phyloP scores from a whole-genome alignment of 805 yeast genomes.

The Starmerella gropengiesseri region DNA sequence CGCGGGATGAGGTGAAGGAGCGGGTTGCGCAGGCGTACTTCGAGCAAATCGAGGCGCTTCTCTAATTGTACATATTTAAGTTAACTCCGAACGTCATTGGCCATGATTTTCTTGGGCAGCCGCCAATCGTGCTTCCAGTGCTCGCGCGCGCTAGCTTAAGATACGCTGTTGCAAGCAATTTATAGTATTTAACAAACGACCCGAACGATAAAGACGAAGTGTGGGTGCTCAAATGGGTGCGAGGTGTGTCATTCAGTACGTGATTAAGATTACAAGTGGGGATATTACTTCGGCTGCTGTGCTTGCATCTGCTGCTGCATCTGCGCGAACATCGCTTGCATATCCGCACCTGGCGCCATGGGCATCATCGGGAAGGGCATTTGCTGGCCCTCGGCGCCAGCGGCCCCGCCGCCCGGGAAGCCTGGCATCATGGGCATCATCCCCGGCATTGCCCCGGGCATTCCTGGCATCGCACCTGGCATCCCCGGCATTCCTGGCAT shows the following conservation, averaged over 20 bases:
- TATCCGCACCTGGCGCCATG: constrained; percentile 21
- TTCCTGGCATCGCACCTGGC: constrained; percentile 16
- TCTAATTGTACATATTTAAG: constrained; percentile 11
- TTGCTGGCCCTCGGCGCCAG: neutral
- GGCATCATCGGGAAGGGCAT: constrained; percentile 30
- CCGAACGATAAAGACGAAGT: too few relatives aligned
- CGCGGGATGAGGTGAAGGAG: constrained; percentile 61
- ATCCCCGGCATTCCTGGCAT: constrained; percentile 21
- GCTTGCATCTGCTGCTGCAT: constrained; percentile 23
- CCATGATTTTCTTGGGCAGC: too few relatives aligned
- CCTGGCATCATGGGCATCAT: constrained; percentile 14
- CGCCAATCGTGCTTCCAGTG: too few relatives aligned
- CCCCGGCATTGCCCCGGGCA: constrained; percentile 15
- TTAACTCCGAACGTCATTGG: too few relatives aligned
- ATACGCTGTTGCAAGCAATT: too few relatives aligned
- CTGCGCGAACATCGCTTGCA: constrained; percentile 22
- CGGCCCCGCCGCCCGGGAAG: constrained; percentile 19
- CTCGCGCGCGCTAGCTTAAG: too few relatives aligned
- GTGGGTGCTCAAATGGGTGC: too few relatives aligned
- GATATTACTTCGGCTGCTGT: constrained; percentile 12
- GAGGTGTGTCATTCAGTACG: too few relatives aligned
- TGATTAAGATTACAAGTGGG: too few relatives aligned
- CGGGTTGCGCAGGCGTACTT: constrained; percentile 47
- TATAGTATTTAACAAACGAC: too few relatives aligned
- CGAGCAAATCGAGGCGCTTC: constrained; percentile 19